phyloP scores from a whole-genome alignment of 2,329 filamentous ascomycete species.

The Sporothrix curviconia region DNA sequence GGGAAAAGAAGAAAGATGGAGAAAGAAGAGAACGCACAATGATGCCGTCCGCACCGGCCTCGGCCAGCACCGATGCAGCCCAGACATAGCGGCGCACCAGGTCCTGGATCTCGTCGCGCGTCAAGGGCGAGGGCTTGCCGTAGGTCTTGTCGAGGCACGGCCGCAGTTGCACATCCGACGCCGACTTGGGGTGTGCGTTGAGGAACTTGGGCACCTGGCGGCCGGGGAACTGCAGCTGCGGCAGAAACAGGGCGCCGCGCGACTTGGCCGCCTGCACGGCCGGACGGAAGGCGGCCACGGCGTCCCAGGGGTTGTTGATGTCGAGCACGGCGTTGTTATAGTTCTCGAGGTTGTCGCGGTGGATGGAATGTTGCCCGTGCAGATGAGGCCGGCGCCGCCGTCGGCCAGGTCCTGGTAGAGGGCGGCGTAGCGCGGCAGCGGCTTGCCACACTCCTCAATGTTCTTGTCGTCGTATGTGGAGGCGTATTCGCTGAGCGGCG shows the following conservation, averaged over 20 bases:
- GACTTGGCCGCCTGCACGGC: constrained; percentile 1
- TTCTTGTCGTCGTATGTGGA: constrained; percentile 1
- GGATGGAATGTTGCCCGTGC: constrained; percentile 3
- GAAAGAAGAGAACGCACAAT: neutral
- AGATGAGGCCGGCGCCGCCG: neutral
- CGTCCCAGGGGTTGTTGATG: neutral
- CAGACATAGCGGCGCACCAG: neutral
- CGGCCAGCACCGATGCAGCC: neutral
- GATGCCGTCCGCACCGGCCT: neutral
- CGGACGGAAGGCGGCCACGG: neutral
- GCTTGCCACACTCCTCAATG: neutral
- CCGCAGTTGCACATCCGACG: neutral
- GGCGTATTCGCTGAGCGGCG: neutral
- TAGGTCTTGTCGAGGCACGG: constrained; percentile 1
- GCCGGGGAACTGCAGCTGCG: neutral
- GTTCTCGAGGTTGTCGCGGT: neutral
- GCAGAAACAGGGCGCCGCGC: neutral
- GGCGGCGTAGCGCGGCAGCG: neutral
- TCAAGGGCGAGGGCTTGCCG: neutral
- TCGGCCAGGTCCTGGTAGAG: neutral
- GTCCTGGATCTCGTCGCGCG: neutral
- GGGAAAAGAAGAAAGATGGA: no score
- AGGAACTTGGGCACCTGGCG: constrained; percentile 1
- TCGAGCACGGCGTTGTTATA: neutral
- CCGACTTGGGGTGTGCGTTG: neutral